Base-by-base conservation (phyloP, 2,329 filamentous ascomycete species). In the Botryotinia calthae region DNA sequence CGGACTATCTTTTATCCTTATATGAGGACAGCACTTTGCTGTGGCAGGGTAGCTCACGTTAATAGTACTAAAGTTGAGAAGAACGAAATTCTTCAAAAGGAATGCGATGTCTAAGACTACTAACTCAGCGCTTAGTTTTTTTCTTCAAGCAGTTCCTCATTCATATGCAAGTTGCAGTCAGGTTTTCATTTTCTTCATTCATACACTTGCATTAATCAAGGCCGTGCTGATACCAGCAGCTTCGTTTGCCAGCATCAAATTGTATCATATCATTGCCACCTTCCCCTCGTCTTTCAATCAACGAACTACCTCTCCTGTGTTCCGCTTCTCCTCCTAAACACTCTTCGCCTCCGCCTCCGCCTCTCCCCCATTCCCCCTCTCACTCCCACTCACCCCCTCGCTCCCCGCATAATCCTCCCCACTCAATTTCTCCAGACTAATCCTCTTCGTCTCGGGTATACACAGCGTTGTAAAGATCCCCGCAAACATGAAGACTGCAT, bases 401-500 rank as follows among this genome's bases (percentile, higher is more conserved):
- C 8, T 44, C 40, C 9, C 18, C 28, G 44, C 44, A 10, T 66
- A 51, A 58, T 16, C 61, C 40, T 16, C 56, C 25, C 14, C 51
- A 72, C 77, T 81, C 44, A 82, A 82, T 76, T 90, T 87, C 79
- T 94, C 93, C 61, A 96, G 84, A 0, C 92, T 93, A 82, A 89
- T 86, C 1, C 91, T 86, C 83, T 92, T 94, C 0, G 91, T 94
- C 83, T 94, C 93, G 0, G 92, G 92, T 42, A 95, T 91, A 46
- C 95, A 82, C 4, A 95, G 82, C 1, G 90, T 89, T 1, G 89
- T 89, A 66, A 93, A 82, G 71, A 88, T 86, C 64, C 93, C 93
- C 61, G 87, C 86, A 6, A 95, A 84, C 93, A 95, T 95, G 84
- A 95, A 94, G 14, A 93, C 85, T 0, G 91, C 91, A 81, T 93